A percentile compares a stretch with the other conserved stretches of the same genome.
These are phyloP conservation scores for Quercus lobata DNA, from an alignment of 331 rosid genomes.

Conservation along the genomic window DNA sequence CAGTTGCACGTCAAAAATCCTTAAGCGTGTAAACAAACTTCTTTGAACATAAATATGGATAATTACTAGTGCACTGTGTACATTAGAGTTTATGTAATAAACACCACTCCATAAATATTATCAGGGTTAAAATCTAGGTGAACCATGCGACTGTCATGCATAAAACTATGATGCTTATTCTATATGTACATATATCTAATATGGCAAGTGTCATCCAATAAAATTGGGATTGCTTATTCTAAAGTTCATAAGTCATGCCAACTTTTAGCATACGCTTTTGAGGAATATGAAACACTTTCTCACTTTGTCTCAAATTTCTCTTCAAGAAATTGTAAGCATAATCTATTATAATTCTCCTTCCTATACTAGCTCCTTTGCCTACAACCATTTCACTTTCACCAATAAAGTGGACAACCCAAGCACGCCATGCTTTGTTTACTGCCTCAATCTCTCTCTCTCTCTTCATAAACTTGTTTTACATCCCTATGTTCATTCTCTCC, in stretches of 20 bases:
- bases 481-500: background rate
- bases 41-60: too few species aligned
- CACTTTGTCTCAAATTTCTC: constrained; percentile 49
- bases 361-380: constrained; percentile 27
- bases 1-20: too few species aligned
- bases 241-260: constrained; percentile 58
- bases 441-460: constrained; percentile 21
- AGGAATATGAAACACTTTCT: constrained; percentile 53
- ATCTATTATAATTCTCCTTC: constrained; percentile 44
- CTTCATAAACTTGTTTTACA: background rate
- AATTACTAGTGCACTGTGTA: too few species aligned
- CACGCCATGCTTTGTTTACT: constrained; percentile 32
- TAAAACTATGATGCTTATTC: background rate
- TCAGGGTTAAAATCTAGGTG: background rate
- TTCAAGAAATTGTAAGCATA: constrained; percentile 52
- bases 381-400: constrained; percentile 60
- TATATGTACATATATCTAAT: background rate
- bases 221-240: background rate
- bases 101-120: background rate
- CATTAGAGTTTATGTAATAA: too few species aligned
- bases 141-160: background rate
- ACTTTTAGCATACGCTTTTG: constrained; percentile 54
- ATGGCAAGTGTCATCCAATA: too few species aligned
- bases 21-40: too few species aligned
- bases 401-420: constrained; percentile 48